Conservation (phyloP, 2,329 filamentous ascomycete genomes). For the Domatiomyces catenatus region DNA sequence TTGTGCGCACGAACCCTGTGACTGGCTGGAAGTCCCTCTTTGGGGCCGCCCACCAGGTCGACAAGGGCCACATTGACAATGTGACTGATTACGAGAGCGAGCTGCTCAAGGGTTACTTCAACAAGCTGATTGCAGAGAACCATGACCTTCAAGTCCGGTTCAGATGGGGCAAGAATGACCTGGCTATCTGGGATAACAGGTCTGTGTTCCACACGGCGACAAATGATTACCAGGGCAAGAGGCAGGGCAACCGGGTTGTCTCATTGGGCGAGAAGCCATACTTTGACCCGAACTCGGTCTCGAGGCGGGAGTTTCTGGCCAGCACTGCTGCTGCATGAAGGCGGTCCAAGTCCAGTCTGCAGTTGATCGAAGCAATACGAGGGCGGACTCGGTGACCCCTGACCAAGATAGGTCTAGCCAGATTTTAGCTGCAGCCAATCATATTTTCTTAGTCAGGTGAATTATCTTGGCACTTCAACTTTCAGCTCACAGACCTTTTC, state of each 20-base stretch:
- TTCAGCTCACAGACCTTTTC: too few relatives aligned
- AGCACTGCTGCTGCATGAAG: neutral
- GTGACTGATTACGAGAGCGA: slow-evolving; percentile 22
- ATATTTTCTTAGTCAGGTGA: too few relatives aligned
- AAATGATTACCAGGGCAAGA: slow-evolving; percentile 36
- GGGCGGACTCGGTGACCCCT: too few relatives aligned
- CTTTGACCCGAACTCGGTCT: slow-evolving; percentile 28
- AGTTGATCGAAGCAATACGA: neutral
- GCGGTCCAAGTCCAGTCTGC: neutral
- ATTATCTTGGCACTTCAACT: too few relatives aligned
- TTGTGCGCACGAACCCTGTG: slow-evolving; percentile 47
- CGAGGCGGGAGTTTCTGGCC: slow-evolving; percentile 5
- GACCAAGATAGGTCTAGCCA: too few relatives aligned
- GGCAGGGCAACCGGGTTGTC: slow-evolving; percentile 36
- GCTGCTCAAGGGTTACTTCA: slow-evolving; percentile 22
- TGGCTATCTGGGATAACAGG: slow-evolving; percentile 45
- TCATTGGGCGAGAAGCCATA: slow-evolving; percentile 41
- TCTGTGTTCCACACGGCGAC: slow-evolving; percentile 42
- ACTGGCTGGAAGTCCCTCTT: slow-evolving; percentile 44
- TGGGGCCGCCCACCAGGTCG: slow-evolving; percentile 20
- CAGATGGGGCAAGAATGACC: slow-evolving; percentile 30
- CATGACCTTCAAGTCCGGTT: slow-evolving; percentile 29
- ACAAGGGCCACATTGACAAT: slow-evolving; percentile 20
- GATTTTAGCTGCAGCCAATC: too few relatives aligned
- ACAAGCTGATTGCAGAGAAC: slow-evolving; percentile 24